A percentile compares a stretch with the other conserved stretches of the same genome.
These are phyloP conservation scores for Phyllosticta citribraziliensis DNA, from an alignment of 2,329 filamentous ascomycete species.

Conservation along the genomic window DNA sequence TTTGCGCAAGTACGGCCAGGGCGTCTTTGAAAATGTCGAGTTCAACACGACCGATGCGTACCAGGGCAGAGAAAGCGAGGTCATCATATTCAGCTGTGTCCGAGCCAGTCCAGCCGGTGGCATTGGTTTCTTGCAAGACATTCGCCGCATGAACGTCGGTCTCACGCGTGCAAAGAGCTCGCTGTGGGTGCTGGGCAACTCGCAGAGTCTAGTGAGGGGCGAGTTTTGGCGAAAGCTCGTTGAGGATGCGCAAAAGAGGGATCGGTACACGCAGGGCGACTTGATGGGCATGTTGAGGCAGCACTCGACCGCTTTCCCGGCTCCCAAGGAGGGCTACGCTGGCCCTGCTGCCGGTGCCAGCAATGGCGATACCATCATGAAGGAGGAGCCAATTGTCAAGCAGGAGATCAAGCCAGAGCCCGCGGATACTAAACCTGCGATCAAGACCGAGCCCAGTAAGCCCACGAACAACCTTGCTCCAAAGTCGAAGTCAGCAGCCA, in stretches of 20 bases:
- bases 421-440: neutral
- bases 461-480: neutral
- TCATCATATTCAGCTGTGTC: constrained; percentile 98
- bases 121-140: constrained; percentile 97
- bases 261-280: constrained; percentile 66
- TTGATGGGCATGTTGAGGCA: constrained; percentile 44
- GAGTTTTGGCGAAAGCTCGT: constrained; percentile 87
- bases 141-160: constrained; percentile 98
- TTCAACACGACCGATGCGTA: constrained; percentile 99
- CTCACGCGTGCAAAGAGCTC: constrained; percentile 94
- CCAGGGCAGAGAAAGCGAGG: constrained; percentile 90
- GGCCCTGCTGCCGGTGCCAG: neutral
- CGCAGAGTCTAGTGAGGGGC: constrained; percentile 72
- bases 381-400: neutral
- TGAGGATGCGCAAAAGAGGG: constrained; percentile 63
- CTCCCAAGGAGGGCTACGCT: constrained; percentile 13
- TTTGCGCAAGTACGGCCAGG: constrained; percentile 58
- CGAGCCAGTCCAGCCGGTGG: constrained; percentile 85
- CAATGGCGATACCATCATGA: neutral
- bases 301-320: constrained; percentile 37
- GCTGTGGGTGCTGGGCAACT: constrained; percentile 92
- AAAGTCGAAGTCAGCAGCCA: neutral
- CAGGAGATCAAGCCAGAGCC: neutral
- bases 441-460: neutral
- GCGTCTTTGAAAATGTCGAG: constrained; percentile 70